Evolutionary conservation across 116 monocot species (phyloP), one percentile per base, ranked within the genome.

Genomic region (Papilionanthe hybrid): DNA sequence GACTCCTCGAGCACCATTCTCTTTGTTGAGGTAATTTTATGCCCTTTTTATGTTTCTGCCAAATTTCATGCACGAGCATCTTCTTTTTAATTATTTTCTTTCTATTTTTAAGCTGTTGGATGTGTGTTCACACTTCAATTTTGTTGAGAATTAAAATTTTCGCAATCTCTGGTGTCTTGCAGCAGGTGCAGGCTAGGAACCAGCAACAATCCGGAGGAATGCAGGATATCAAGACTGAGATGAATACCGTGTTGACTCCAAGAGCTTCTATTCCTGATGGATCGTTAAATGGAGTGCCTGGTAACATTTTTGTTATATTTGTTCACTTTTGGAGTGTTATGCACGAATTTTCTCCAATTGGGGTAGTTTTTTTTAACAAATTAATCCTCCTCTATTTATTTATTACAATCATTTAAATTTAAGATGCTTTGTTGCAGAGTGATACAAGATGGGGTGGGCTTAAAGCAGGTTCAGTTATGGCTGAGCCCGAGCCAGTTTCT

Each of bases 361-460:
- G n/a, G n/a, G n/a, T n/a, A n/a, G n/a, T n/a, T n/a, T 53, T 53
- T 53, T 25, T 63, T 6, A 63, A 8, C 9, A 65, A 17, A 25
- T 65, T 2, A 2, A 65, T 6, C 65, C 11, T 10, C 8, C 11
- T 23, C 25, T 45, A 53, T 1, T 65, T 11, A 3, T 9, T 10
- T 27, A 27, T 65, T 65, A 17, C 65, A 45, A 8, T 65, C 27
- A 65, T 65, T 77, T 37, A 18, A 55, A 30, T 77, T 77, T 23
- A 30, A 32, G n/a, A 49, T 56, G 30, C 18, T 20, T 45, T 79
- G 10, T 81, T 88, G 75, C 73, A 97, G 97, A 80, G 53, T 50
- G 97, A 97, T 84, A 91, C 94, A 12, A 83, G 79, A 75, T 97
- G 94, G 97, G 97, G 97, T 81, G 92, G 89, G 42, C 88, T 97